Percentiles rank a stretch among this genome's conserved stretches.
Evolutionary conservation across 192 early-diverging fungal species (phyloP).

Genomic region (Geranomyces michiganensis): DNA sequence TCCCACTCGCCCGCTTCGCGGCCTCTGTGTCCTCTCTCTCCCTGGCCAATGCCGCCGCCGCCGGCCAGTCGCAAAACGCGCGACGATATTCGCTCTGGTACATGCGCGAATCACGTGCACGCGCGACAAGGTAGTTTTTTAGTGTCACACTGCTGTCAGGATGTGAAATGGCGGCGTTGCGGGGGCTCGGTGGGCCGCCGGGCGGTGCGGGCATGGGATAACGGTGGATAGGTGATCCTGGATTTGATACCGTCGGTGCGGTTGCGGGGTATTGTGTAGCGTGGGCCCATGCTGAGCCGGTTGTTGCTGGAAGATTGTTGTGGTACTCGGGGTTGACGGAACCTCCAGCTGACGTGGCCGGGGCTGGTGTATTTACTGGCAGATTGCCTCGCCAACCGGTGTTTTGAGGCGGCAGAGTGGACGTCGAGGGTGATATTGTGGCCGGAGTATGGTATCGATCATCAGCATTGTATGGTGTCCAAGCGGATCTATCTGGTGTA

Average conservation of each 20-base stretch:
- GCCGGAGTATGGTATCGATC: too few relatives aligned
- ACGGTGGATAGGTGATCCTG: background rate
- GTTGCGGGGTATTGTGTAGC: background rate
- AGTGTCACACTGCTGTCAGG: background rate
- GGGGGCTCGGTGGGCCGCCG: background rate
- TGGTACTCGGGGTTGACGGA: background rate
- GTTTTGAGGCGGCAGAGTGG: too few relatives aligned
- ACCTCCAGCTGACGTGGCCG: background rate
- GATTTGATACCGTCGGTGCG: background rate
- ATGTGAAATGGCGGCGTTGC: background rate
- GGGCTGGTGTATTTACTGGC: background rate
- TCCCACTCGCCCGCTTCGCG: too few relatives aligned
- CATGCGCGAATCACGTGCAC: slow-evolving; percentile 8
- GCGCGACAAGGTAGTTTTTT: background rate
- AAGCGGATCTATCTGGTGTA: too few relatives aligned
- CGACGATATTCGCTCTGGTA: slow-evolving; percentile 2
- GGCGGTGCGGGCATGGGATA: background rate
- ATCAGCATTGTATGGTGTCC: too few relatives aligned
- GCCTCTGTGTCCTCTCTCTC: too few relatives aligned
- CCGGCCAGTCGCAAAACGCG: background rate
- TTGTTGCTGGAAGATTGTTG: background rate
- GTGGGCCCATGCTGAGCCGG: background rate
- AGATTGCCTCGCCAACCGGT: too few relatives aligned
- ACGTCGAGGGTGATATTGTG: too few relatives aligned
- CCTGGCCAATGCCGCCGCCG: background rate